These are phyloP conservation scores for Diaporthe sp. DNA, from an alignment of 2,329 filamentous ascomycete species.

Conservation along the genomic window DNA sequence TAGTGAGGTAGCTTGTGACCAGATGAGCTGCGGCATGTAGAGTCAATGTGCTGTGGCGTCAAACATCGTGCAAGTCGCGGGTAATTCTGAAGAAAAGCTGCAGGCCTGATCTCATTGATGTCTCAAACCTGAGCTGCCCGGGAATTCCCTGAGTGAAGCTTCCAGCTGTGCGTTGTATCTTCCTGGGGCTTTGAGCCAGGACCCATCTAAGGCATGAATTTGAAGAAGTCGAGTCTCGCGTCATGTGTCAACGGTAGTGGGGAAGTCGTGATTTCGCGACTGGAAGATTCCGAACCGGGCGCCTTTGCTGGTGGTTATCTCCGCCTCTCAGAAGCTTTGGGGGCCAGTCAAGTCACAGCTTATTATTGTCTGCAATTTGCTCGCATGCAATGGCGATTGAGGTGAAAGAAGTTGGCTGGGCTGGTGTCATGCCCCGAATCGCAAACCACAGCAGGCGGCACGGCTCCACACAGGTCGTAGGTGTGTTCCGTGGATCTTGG, in stretches of 20 bases:
- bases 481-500: not conserved
- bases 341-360: not conserved
- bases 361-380: not conserved
- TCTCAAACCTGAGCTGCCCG: conserved; percentile 40
- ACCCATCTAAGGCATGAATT: conserved; percentile 17
- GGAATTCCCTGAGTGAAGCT: conserved; percentile 10
- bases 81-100: conserved; percentile 42
- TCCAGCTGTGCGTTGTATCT: conserved; percentile 5
- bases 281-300: conserved; percentile 24
- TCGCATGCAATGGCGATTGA: not conserved
- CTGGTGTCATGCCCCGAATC: not conserved
- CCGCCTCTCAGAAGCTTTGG: not conserved
- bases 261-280: conserved; percentile 18
- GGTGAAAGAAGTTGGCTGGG: not conserved
- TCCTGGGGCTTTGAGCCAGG: conserved; percentile 2
- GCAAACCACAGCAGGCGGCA: conserved; percentile 17
- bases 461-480: not conserved
- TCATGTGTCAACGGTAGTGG: conserved; percentile 25
- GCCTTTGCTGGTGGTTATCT: conserved; percentile 14
- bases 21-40: conserved; percentile 33
- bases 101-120: conserved; percentile 44
- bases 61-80: conserved; percentile 42
- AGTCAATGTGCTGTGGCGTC: conserved; percentile 38
- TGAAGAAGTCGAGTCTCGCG: conserved; percentile 10
- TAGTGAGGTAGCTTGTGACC: conserved; percentile 34